These are phyloP conservation scores for Biscutella auriculata DNA, from an alignment of 441 rosid species.

Conservation along the genomic window DNA sequence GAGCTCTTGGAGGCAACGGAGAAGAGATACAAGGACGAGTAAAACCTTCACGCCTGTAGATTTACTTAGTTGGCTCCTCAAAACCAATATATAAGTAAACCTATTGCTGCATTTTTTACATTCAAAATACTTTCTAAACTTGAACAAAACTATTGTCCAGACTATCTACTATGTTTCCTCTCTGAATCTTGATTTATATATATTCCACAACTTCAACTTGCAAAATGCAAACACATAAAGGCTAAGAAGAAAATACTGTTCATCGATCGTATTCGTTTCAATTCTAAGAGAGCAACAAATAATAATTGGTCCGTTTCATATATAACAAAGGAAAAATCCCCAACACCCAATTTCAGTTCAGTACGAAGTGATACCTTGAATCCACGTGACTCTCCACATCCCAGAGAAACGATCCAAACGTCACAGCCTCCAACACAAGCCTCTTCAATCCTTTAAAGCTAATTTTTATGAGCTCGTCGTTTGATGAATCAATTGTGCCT, in stretches of 20 bases:
- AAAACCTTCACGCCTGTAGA: constrained; percentile 1
- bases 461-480: constrained; percentile 59
- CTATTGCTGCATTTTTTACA: background rate
- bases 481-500: constrained; percentile 67
- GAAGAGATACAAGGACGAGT: constrained; percentile 63
- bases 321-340: too few relatives aligned
- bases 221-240: too few relatives aligned
- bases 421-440: constrained; percentile 84
- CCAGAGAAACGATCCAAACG: constrained; percentile 92
- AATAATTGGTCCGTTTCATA: too few relatives aligned
- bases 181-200: too few relatives aligned
- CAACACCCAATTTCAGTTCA: constrained; percentile 20
- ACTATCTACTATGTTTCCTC: too few relatives aligned
- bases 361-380: constrained; percentile 71
- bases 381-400: constrained; percentile 86
- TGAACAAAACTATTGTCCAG: background rate
- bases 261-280: too few relatives aligned
- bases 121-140: background rate
- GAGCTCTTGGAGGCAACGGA: constrained; percentile 64
- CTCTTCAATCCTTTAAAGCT: constrained; percentile 83
- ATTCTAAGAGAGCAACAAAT: too few relatives aligned
- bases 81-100: constrained; percentile 12
- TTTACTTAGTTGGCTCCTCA: background rate
- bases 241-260: too few relatives aligned
- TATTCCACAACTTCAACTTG: too few relatives aligned